Conservation (phyloP, 768 basidiomycete genomes). For the Suillus paluster region DNA sequence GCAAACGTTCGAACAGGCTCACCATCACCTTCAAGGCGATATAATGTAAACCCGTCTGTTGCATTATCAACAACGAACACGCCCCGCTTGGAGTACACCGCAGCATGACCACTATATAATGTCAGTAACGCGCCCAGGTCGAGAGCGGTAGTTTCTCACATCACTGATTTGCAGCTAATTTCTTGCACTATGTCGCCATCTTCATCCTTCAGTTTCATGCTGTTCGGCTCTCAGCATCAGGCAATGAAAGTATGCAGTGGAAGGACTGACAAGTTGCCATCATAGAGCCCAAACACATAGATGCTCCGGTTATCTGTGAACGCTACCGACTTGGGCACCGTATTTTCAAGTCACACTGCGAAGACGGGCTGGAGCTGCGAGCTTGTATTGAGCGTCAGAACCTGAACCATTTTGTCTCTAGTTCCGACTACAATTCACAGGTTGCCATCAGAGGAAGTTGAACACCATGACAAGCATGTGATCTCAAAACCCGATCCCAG, state of each 20-base stretch:
- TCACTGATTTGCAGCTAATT: constrained; percentile 10
- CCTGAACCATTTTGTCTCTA: constrained; percentile 5
- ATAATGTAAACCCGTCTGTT: constrained; percentile 12
- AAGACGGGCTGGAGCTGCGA: constrained; percentile 12
- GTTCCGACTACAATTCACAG: constrained; percentile 8
- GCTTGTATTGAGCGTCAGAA: constrained; percentile 8
- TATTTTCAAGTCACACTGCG: constrained; percentile 8
- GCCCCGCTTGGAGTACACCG: constrained; percentile 4
- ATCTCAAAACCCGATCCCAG: constrained; percentile 16
- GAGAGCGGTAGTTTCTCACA: constrained; percentile 9
- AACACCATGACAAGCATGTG: constrained; percentile 12
- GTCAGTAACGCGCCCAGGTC: not conserved
- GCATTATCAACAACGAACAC: constrained; percentile 14
- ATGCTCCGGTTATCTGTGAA: not conserved
- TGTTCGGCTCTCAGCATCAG: not conserved
- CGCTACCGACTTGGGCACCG: constrained; percentile 4
- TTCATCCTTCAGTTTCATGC: constrained; percentile 12
- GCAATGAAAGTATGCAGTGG: not conserved
- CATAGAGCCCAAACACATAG: constrained; percentile 14
- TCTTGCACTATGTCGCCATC: constrained; percentile 8
- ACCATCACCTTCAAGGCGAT: not conserved
- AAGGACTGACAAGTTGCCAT: constrained; percentile 16
- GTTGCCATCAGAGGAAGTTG: constrained; percentile 1
- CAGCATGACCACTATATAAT: constrained; percentile 9
- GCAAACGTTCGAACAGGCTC: constrained; percentile 2